Evolutionary conservation across 179 eudicot species (phyloP).

Genomic region (Amaranthus tricolor): DNA sequence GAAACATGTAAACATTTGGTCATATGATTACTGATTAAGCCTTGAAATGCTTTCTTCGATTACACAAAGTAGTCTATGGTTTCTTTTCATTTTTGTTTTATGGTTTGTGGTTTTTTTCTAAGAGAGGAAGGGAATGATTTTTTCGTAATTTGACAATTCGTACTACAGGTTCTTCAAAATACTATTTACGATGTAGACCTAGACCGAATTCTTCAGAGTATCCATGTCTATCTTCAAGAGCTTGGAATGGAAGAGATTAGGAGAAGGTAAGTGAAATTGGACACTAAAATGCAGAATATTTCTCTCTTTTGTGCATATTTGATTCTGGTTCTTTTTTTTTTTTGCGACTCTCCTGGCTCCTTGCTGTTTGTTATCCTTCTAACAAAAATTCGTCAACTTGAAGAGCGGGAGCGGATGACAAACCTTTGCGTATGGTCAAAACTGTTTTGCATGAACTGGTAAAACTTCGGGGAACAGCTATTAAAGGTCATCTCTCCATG

Average conservation of each 20-base stretch:
- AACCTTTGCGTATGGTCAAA: slow-evolving; percentile 96
- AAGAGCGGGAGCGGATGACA: slow-evolving; percentile 99
- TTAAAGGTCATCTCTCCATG: slow-evolving; percentile 95
- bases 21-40: too few species aligned
- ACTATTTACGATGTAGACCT: slow-evolving; percentile 90
- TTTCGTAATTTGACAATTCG: slow-evolving; percentile 6
- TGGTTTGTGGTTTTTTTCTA: not conserved
- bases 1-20: not conserved
- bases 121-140: not conserved
- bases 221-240: slow-evolving; percentile 93
- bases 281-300: not conserved
- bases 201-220: slow-evolving; percentile 91
- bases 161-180: slow-evolving; percentile 85
- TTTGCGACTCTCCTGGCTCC: slow-evolving; percentile 6
- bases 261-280: slow-evolving; percentile 57
- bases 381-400: slow-evolving; percentile 11
- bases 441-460: slow-evolving; percentile 98
- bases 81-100: not conserved
- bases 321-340: not conserved
- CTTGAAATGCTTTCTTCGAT: too few species aligned
- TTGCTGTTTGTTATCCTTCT: not conserved
- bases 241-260: slow-evolving; percentile 98
- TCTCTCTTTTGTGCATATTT: not conserved
- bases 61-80: too few species aligned
- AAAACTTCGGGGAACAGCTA: slow-evolving; percentile 96